A percentile compares a stretch with the other conserved stretches of the same genome.
Evolutionary conservation across 768 basidiomycete genomes (phyloP).

Genomic region (Mycena rebaudengoi): DNA sequence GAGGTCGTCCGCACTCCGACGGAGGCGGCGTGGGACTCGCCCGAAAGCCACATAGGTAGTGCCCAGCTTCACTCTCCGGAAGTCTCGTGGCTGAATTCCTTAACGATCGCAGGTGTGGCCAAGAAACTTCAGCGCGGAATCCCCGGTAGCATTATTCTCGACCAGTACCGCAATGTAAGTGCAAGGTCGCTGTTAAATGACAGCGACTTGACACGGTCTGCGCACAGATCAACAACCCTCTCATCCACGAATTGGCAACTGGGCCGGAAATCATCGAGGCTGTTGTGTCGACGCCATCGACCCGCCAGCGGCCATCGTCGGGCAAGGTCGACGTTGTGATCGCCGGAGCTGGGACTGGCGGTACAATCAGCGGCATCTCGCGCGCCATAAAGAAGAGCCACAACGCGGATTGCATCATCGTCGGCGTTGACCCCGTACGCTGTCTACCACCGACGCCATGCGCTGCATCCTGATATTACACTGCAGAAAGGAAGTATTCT

Average conservation of each 20-base stretch:
- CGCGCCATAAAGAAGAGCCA: conserved; percentile 81
- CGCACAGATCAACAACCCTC: conserved; percentile 78
- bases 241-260: conserved; percentile 91
- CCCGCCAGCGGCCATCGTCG: conserved; percentile 64
- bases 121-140: conserved; percentile 78
- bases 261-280: conserved; percentile 92
- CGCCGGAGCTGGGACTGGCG: conserved; percentile 93
- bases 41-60: conserved; percentile 92
- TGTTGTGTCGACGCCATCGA: conserved; percentile 71
- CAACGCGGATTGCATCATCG: conserved; percentile 74
- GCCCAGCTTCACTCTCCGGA: conserved; percentile 38
- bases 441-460: neutral
- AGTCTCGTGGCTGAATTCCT: conserved; percentile 88
- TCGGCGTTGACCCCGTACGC: conserved; percentile 92
- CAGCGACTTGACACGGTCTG: neutral
- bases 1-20: conserved; percentile 95
- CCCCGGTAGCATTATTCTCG: conserved; percentile 87
- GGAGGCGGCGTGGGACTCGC: conserved; percentile 87
- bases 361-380: conserved; percentile 90
- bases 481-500: conserved; percentile 88
- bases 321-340: conserved; percentile 83
- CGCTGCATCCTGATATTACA: conserved; percentile 13
- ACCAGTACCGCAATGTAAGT: conserved; percentile 86
- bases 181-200: neutral
- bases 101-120: conserved; percentile 88